Evolutionary conservation across 2,329 filamentous ascomycete genomes (phyloP).

Genomic region (Cercospora sojina): DNA sequence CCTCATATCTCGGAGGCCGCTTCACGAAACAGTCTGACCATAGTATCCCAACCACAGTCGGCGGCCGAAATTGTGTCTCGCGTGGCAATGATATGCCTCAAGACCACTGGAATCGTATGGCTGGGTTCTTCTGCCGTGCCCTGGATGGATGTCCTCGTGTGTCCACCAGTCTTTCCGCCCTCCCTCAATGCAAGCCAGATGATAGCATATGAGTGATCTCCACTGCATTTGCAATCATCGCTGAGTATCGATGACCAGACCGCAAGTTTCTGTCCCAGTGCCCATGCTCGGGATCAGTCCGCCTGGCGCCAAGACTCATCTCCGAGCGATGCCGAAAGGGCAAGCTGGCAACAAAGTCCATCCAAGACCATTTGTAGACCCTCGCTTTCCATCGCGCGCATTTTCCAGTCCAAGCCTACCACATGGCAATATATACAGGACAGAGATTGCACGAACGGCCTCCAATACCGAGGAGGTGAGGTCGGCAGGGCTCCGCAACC

Average conservation of each 20-base stretch:
- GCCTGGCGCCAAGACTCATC: background rate
- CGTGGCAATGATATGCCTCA: background rate
- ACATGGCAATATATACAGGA: background rate
- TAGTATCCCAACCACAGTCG: background rate
- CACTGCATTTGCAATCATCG: background rate
- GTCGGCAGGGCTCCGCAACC: background rate
- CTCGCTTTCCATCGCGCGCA: background rate
- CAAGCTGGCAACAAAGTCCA: background rate
- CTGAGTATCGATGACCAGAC: background rate
- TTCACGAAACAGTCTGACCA: background rate
- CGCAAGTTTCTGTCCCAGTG: background rate
- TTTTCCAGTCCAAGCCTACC: background rate
- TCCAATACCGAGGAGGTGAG: conserved; percentile 6
- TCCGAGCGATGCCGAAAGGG: background rate
- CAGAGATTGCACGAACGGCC: background rate
- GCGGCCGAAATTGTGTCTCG: background rate
- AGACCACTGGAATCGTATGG: background rate
- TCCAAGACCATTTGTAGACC: background rate
- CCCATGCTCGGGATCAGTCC: background rate
- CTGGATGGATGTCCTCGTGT: background rate
- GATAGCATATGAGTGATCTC: background rate
- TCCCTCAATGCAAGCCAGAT: background rate
- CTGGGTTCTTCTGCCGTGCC: background rate
- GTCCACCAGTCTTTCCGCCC: background rate
- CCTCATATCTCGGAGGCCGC: background rate